Evolutionary conservation across 305 asterid genomes (phyloP).

Genomic region (Monarda citriodora): DNA sequence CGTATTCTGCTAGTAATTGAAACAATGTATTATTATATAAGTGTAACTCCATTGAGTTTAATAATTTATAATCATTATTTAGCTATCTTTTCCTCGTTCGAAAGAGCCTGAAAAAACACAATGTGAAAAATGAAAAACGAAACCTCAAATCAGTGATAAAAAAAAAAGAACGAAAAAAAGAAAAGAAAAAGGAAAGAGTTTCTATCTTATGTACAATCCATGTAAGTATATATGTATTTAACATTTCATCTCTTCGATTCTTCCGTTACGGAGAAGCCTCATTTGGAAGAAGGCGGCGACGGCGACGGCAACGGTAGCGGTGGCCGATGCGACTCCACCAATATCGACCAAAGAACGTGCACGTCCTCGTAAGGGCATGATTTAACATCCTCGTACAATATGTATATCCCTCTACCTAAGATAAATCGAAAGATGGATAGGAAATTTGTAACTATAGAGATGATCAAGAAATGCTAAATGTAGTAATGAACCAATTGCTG

Average conservation of each 20-base stretch:
- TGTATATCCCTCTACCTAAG: conserved; percentile 92
- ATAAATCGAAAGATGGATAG: conserved; percentile 8
- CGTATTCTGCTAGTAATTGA: neutral
- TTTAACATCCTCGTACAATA: conserved; percentile 94
- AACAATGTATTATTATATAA: too few species aligned
- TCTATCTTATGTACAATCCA: conserved; percentile 47
- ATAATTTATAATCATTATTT: conserved; percentile 38
- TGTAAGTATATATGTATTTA: conserved; percentile 17
- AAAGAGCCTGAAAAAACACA: conserved; percentile 28
- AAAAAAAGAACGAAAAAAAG: neutral
- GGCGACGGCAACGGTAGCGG: conserved; percentile 64
- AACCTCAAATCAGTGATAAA: conserved; percentile 9
- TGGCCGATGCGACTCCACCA: conserved; percentile 85
- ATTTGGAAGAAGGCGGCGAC: conserved; percentile 53
- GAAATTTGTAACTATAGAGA: neutral
- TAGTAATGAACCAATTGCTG: neutral
- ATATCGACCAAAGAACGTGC: conserved; percentile 92
- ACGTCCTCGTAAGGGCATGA: conserved; percentile 98
- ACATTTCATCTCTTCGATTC: conserved; percentile 17
- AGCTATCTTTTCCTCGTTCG: conserved; percentile 25
- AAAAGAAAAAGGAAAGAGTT: conserved; percentile 1
- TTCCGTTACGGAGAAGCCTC: conserved; percentile 20
- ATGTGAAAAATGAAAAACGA: conserved; percentile 1
- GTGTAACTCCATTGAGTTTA: conserved; percentile 18
- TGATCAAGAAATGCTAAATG: neutral